Evolutionary conservation across 176 grass and related monocot species (phyloP).

Genomic region (Puya raimondii): DNA sequence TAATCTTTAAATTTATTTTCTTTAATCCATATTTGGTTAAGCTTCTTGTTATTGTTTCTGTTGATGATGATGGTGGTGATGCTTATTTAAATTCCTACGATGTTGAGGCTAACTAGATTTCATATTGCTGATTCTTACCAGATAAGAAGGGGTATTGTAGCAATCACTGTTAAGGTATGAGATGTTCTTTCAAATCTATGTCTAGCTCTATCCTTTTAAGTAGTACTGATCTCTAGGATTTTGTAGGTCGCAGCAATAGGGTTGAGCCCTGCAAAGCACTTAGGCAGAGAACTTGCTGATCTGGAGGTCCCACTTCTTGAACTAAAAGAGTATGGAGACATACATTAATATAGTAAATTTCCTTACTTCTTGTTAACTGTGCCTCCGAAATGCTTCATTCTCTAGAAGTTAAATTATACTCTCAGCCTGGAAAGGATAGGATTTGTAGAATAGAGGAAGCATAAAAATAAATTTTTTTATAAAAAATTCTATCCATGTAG

Average conservation of each 20-base stretch:
- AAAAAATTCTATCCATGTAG: no score
- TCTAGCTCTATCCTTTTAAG: not conserved
- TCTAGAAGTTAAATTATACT: no score
- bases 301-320: constrained; percentile 54
- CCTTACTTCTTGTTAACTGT: not conserved
- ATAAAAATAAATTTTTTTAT: no score
- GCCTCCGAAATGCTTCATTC: not conserved
- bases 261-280: constrained; percentile 63
- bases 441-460: no score
- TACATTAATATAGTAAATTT: constrained; percentile 1
- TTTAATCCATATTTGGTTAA: not conserved
- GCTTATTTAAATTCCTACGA: not conserved
- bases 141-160: constrained; percentile 80
- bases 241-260: constrained; percentile 81
- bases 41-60: not conserved
- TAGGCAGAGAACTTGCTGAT: constrained; percentile 79
- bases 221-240: constrained; percentile 16
- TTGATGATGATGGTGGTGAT: not conserved
- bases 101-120: not conserved
- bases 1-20: constrained; percentile 18
- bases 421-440: no score
- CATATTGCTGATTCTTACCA: constrained; percentile 29
- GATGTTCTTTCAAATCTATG: not conserved
- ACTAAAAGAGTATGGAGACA: constrained; percentile 61
- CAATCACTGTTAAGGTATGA: constrained; percentile 84